A percentile compares a stretch with the other conserved stretches of the same genome.
Evolutionary conservation across 2,329 filamentous ascomycete genomes (phyloP).

Genomic region (Alternaria dauci): DNA sequence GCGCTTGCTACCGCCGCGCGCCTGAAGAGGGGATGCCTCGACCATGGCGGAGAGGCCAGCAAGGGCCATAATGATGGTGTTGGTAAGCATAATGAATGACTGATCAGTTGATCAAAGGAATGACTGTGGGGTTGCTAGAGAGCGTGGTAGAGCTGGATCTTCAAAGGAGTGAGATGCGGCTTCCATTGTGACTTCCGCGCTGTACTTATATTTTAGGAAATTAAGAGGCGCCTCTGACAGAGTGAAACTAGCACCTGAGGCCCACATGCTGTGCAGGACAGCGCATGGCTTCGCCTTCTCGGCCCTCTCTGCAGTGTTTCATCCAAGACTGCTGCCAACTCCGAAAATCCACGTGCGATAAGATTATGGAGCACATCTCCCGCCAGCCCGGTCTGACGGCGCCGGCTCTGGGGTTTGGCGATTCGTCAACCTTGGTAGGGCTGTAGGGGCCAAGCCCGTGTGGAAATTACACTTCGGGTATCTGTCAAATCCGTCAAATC

Average conservation of each 20-base stretch:
- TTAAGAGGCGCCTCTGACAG: slow-evolving; percentile 15
- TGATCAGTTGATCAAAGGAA: slow-evolving; percentile 17
- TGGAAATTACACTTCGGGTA: slow-evolving; percentile 27
- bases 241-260: slow-evolving; percentile 10
- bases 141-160: slow-evolving; percentile 12
- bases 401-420: slow-evolving; percentile 15
- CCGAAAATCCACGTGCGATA: slow-evolving; percentile 27
- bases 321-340: slow-evolving; percentile 22
- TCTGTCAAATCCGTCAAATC: slow-evolving; percentile 21
- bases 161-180: slow-evolving; percentile 1
- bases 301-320: slow-evolving; percentile 23
- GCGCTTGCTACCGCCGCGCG: slow-evolving; percentile 38
- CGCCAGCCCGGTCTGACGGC: slow-evolving; percentile 22
- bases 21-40: slow-evolving; percentile 37
- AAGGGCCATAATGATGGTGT: slow-evolving; percentile 38
- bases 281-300: slow-evolving; percentile 21
- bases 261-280: slow-evolving; percentile 16
- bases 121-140: slow-evolving; percentile 26
- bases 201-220: slow-evolving; percentile 26
- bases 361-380: slow-evolving; percentile 20
- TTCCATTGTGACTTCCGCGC: background rate
- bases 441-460: slow-evolving; percentile 22
- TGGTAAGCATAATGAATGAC: slow-evolving; percentile 30
- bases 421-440: slow-evolving; percentile 23
- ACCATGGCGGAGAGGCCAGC: slow-evolving; percentile 40